Conservation (phyloP, 2,329 filamentous ascomycete genomes). For the Podosphaera xanthii region DNA sequence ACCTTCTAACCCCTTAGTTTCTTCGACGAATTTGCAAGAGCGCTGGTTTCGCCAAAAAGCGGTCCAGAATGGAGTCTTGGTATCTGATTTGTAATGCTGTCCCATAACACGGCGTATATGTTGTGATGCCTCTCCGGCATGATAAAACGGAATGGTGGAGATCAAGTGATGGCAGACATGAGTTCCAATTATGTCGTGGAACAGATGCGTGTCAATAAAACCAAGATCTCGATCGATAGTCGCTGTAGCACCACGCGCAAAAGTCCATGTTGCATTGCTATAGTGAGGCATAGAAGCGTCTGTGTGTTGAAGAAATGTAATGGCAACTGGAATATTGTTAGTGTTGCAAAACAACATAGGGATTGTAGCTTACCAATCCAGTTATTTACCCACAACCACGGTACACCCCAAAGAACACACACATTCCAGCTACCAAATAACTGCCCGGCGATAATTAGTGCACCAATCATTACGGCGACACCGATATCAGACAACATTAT, state of each 20-base stretch:
- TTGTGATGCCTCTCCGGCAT: conserved; percentile 33
- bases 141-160: conserved; percentile 37
- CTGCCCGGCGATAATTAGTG: conserved; percentile 28
- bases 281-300: conserved; percentile 33
- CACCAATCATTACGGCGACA: conserved; percentile 25
- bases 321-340: conserved; percentile 28
- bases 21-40: conserved; percentile 17
- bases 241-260: conserved; percentile 34
- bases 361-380: conserved; percentile 31
- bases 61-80: conserved; percentile 16
- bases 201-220: conserved; percentile 39
- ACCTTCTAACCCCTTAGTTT: conserved; percentile 15
- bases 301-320: conserved; percentile 56
- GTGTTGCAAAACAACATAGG: conserved; percentile 1
- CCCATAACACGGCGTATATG: conserved; percentile 33
- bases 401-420: conserved; percentile 34
- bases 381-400: conserved; percentile 42
- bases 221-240: conserved; percentile 43
- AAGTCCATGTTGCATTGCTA: conserved; percentile 34
- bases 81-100: conserved; percentile 26
- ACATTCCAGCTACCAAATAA: conserved; percentile 33
- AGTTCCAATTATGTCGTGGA: conserved; percentile 42
- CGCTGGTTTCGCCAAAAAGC: conserved; percentile 17
- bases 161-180: conserved; percentile 42
- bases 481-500: conserved; percentile 38